Base-by-base conservation (phyloP, 225 moss, liverwort and hornwort genomes). In the Sphagnum contortum region DNA sequence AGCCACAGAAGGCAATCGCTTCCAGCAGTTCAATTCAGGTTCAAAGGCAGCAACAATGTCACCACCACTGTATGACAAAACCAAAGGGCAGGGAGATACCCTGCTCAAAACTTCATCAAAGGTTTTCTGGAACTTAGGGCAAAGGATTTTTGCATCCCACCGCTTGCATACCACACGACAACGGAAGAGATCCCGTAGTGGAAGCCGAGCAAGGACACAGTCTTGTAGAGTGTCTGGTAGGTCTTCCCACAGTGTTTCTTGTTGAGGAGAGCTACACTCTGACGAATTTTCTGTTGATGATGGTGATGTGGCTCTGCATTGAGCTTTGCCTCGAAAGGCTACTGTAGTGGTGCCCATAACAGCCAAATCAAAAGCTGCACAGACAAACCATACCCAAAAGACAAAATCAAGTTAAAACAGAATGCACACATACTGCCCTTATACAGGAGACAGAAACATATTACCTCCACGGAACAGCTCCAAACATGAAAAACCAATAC, bases 1-100 rank as follows among this genome's bases (percentile, higher is more conserved):
- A 7, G 47, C 3, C 3, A 50, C 59, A 0, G 52, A 69, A 4
- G 68, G 68, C 60, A 69, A 61, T 57, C 66, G 55, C 68, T 13
- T 69, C 60, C 68, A 59, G 5, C 51, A n/a, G 2, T 10, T 54
- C 5, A 61, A 69, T 4, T 45, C 6, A 7, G 44, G 12, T 2
- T 54, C 52, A 12, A 68, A 68, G 12, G 68, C 59, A 11, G 68
- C 68, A 29, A 69, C 52, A 14, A 69, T 69, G 51, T 69, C 68
- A 2, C 5, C 44, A 45, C 58, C 68, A 45, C 45, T 46, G 44
- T 69, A 69, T 45, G 51, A 29, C 60, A 69, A 44, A 5, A 69
- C 60, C 61, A 69, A 47, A 53, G 68, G 68, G 61, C 51, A 60
- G 3, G 68, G 68, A 10, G 68, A 69, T 6, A 69, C 12, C 4